Evolutionary conservation across 2,329 filamentous ascomycete genomes (phyloP).

Genomic region (Rhynchosporium agropyri): DNA sequence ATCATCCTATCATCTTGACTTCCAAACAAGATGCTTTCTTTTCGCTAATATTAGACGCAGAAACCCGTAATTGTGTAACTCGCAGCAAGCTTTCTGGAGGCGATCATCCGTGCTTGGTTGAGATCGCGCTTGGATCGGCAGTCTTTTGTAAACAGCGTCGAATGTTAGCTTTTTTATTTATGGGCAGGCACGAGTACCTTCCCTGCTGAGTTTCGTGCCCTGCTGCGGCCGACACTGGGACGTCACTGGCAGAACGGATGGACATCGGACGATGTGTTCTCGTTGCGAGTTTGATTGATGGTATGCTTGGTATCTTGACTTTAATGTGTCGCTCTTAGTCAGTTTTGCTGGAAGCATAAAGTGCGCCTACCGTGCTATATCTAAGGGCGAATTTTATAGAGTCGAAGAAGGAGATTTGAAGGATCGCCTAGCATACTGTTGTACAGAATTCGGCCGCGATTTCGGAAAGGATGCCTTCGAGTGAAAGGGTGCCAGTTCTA

Average conservation of each 20-base stretch:
- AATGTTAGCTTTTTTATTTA: not conserved
- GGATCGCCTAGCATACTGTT: constrained; percentile 26
- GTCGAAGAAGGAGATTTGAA: constrained; percentile 27
- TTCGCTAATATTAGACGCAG: not conserved
- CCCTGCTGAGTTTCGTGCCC: constrained; percentile 9
- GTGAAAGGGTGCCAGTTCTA: constrained; percentile 26
- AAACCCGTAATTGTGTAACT: constrained; percentile 1
- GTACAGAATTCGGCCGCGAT: constrained; percentile 29
- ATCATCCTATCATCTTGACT: not conserved
- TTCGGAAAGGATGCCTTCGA: constrained; percentile 22
- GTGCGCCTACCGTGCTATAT: constrained; percentile 13
- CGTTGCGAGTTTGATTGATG: no score
- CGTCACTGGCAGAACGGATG: not conserved
- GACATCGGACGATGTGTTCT: no score
- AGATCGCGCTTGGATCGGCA: not conserved
- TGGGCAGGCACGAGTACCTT: not conserved
- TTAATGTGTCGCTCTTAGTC: no score
- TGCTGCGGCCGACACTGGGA: not conserved
- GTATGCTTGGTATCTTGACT: no score
- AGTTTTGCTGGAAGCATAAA: no score
- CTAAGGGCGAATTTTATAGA: constrained; percentile 31
- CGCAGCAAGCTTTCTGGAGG: constrained; percentile 4
- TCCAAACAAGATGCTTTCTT: not conserved
- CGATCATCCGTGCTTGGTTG: constrained; percentile 9
- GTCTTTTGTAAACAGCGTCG: not conserved